Evolutionary conservation across 2,329 filamentous ascomycete genomes (phyloP).

Genomic region (Fusarium sp.): DNA sequence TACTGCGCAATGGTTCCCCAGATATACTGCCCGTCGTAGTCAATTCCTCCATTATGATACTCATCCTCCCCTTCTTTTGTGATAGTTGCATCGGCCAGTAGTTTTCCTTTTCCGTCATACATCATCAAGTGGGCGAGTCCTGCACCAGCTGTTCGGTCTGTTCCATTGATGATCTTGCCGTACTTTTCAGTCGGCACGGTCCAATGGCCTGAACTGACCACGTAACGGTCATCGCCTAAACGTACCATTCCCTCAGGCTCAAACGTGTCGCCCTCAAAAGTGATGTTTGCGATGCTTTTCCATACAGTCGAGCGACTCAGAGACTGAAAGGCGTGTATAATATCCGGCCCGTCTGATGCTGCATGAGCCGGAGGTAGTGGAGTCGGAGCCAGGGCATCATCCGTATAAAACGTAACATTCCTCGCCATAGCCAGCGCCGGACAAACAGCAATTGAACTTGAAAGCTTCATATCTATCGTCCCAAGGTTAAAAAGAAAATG

Average conservation of each 20-base stretch:
- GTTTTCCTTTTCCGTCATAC: slow-evolving; percentile 56
- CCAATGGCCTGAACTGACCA: slow-evolving; percentile 60
- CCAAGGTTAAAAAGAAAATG: slow-evolving; percentile 15
- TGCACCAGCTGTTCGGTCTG: slow-evolving; percentile 59
- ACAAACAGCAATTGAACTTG: slow-evolving; percentile 37
- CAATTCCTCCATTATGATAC: slow-evolving; percentile 63
- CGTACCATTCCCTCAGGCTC: slow-evolving; percentile 64
- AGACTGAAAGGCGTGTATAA: slow-evolving; percentile 53
- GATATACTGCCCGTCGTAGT: slow-evolving; percentile 61
- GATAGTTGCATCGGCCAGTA: slow-evolving; percentile 60
- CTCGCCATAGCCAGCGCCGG: slow-evolving; percentile 34
- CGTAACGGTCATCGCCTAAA: slow-evolving; percentile 57
- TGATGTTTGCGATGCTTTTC: slow-evolving; percentile 57
- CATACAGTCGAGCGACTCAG: slow-evolving; percentile 57
- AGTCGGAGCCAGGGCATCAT: slow-evolving; percentile 49
- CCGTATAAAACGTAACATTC: slow-evolving; percentile 53
- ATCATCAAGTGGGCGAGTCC: slow-evolving; percentile 61
- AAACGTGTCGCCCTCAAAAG: slow-evolving; percentile 59
- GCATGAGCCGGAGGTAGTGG: slow-evolving; percentile 54
- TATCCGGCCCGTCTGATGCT: slow-evolving; percentile 51
- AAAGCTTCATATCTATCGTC: slow-evolving; percentile 30
- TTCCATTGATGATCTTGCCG: slow-evolving; percentile 62
- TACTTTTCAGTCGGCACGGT: slow-evolving; percentile 56
- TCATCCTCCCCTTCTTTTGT: slow-evolving; percentile 53
- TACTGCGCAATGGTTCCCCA: slow-evolving; percentile 63